Conservation (phyloP, 345 rosid species). For the Corchorus olitorius region DNA sequence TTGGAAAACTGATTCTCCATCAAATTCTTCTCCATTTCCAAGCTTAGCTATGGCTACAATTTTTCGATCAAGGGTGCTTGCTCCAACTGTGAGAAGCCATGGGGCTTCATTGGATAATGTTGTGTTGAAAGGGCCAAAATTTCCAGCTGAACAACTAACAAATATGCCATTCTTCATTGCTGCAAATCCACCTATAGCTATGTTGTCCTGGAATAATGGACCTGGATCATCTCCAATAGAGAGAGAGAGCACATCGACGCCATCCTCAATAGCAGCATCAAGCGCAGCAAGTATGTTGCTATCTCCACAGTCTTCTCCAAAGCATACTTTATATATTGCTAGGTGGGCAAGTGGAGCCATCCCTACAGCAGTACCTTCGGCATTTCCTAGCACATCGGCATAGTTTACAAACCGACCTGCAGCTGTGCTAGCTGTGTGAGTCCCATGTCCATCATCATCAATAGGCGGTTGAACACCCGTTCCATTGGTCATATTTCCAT, state of each 20-base stretch:
- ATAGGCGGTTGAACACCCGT: conserved; percentile 31
- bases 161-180: conserved; percentile 52
- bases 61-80: conserved; percentile 52
- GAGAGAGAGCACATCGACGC: conserved; percentile 52
- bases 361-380: conserved; percentile 56
- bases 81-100: conserved; percentile 59
- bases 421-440: conserved; percentile 59
- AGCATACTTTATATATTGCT: conserved; percentile 62
- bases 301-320: conserved; percentile 45
- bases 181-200: conserved; percentile 50
- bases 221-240: conserved; percentile 42
- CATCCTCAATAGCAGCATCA: conserved; percentile 56
- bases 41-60: conserved; percentile 46
- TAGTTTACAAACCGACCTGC: conserved; percentile 43
- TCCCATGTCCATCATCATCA: conserved; percentile 62
- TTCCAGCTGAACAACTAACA: conserved; percentile 55
- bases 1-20: conserved; percentile 55
- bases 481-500: conserved; percentile 3
- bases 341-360: conserved; percentile 63
- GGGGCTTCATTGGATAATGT: conserved; percentile 57
- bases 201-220: conserved; percentile 43
- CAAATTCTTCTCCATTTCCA: conserved; percentile 37
- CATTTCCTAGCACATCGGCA: conserved; percentile 45
- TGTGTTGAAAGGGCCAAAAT: conserved; percentile 44
- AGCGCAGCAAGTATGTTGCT: conserved; percentile 53